Conservation (phyloP, 106 monocot species). For the Cymbidium sinense region DNA sequence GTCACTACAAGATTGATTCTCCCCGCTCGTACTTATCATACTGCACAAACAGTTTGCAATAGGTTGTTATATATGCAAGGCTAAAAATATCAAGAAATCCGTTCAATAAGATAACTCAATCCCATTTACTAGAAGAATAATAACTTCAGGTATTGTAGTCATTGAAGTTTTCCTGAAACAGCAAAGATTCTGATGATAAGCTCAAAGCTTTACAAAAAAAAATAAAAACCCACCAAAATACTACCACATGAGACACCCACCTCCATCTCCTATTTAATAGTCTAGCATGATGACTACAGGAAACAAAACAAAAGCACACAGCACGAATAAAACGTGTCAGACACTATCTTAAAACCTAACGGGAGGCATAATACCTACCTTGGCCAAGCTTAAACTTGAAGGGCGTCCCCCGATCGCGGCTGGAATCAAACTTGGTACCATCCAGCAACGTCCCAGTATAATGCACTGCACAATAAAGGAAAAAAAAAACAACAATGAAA, state of each 20-base stretch:
- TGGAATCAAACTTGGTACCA: constrained; percentile 75
- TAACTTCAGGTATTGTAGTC: neutral
- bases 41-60: too few relatives aligned
- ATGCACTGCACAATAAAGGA: constrained; percentile 38
- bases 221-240: neutral
- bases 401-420: constrained; percentile 51
- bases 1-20: too few relatives aligned
- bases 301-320: neutral
- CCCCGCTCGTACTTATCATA: too few relatives aligned
- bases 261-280: neutral
- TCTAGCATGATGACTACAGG: neutral
- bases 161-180: neutral
- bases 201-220: neutral
- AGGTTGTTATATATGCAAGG: too few relatives aligned
- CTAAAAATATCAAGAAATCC: too few relatives aligned
- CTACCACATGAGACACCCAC: too few relatives aligned
- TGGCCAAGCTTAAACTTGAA: constrained; percentile 71
- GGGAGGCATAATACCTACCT: constrained; percentile 17
- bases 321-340: neutral
- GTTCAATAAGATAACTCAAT: too few relatives aligned
- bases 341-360: too few relatives aligned
- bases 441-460: constrained; percentile 72
- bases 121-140: too few relatives aligned
- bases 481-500: neutral
- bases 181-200: neutral